These are phyloP conservation scores for Nicotiana paniculata DNA, from an alignment of 257 asterid genomes.

Conservation along the genomic window DNA sequence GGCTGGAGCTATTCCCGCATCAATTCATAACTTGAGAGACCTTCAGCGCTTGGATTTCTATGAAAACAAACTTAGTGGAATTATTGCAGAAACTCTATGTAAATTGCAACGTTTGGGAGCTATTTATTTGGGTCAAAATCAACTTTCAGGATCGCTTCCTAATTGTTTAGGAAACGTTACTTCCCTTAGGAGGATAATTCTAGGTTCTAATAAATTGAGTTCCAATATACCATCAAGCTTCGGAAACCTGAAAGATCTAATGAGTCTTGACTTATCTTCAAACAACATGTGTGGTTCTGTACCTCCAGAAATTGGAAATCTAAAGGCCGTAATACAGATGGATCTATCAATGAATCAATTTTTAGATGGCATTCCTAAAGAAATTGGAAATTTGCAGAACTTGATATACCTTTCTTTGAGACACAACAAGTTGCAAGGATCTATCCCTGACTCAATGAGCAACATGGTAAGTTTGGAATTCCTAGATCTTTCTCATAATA, in stretches of 20 bases:
- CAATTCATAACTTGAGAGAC: too few species aligned
- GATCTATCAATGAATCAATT: too few species aligned
- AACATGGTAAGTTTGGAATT: background rate
- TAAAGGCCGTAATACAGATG: background rate
- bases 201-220: background rate
- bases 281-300: background rate
- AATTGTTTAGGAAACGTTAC: too few species aligned
- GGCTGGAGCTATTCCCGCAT: background rate
- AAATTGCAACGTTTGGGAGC: too few species aligned
- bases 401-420: background rate
- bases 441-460: background rate
- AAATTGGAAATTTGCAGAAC: background rate
- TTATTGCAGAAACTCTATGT: too few species aligned
- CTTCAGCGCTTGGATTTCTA: too few species aligned
- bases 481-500: background rate
- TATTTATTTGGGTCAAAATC: too few species aligned
- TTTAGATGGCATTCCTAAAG: conserved; percentile 3
- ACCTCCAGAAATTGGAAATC: background rate
- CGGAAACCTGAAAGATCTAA: background rate
- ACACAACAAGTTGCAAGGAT: background rate
- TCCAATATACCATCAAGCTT: background rate
- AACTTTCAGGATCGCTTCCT: background rate
- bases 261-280: background rate
- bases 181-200: background rate
- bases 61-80: too few species aligned